Base-by-base conservation (phyloP, 176 grass and related monocot species). In the Zizania latifolia region DNA sequence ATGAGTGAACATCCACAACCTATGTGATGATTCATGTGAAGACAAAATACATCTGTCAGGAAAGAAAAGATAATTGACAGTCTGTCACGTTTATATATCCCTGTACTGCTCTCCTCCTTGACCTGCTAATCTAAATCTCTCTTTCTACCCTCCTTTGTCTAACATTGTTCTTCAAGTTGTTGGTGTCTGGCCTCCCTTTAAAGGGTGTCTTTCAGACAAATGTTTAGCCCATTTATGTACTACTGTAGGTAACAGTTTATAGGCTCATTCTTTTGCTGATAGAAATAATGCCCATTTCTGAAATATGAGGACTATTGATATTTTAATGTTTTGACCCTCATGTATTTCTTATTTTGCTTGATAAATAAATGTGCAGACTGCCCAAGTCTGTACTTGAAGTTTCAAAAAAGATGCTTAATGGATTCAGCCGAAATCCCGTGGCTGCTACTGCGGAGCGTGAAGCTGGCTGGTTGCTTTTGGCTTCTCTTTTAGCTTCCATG, bases 381-480 rank as follows among this genome's bases (percentile, higher is more conserved):
- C 91, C 94, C 34, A 93, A 94, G 43, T 94, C 94, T 14, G 91
- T 98, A 70, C 92, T 94, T 84, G 86, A 98, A 68, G 72, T 98
- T 48, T 93, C 86, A 56, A 98, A 92, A 83, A 93, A 89, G 84
- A 90, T 98, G 91, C 75, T 98, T 54, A 88, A 85, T 86, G 70
- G 68, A 32, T 86, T 82, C 61, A 98, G 94, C 71, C 86, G 94
- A 59, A 98, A 98, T 79, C 91, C 88, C 75, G 70, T 82, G 54
- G 91, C 86, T 82, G 88, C 94, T 79, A 83, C 54, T 45, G 84
- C 85, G 24, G 89, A 92, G 63, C 90, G 89, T 81, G 94, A 94
- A 89, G 84, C 89, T 65, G 88, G 94, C 30, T 98, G 94, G 94
- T 83, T 98, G 80, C 91, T 98, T 63, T 88, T 98, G 83, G 88